Base-by-base conservation (phyloP, 106 monocot species). In the Vanilla planifolia region DNA sequence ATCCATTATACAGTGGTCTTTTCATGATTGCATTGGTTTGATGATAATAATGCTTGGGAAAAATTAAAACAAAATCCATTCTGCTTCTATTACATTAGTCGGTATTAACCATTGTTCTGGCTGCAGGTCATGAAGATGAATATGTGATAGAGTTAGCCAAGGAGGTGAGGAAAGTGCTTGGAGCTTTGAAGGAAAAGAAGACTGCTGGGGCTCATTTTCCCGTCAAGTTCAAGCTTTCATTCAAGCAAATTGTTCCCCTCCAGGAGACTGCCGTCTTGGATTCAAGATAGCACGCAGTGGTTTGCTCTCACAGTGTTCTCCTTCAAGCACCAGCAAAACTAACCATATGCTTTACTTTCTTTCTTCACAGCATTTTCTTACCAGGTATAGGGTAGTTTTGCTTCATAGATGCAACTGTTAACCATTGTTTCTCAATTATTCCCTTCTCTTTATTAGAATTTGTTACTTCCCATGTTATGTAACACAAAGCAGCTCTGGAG, bases 111-210 rank as follows among this genome's bases (percentile, higher is more conserved):
- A 15, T 45, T 16, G 5, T 45, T 45, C 17, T 13, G n/a, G 11
- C n/a, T 57, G 43, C 69, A 82, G 87, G 87, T 4, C 87, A 88
- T 67, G 59, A 78, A 62, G 87, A 88, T 35, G 79, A 73, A 32
- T 62, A 33, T 6, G 79, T 88, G 57, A 66, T 73, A 20, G 76
- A 79, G 60, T 70, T 88, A 19, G 75, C 82, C 20, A 67, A 73
- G 35, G 87, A 82, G 15, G 87, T 88, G 56, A 79, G 87, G 48
- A 78, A 73, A 53, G 79, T 88, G 29, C 65, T 88, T 9, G 57
- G 19, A 35, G 35, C 28, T 57, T 20, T 10, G 16, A 62, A 62
- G 8, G 61, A 52, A 8, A 61, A 16, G 39, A 61, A 20, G 61
- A 19, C 40, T 8, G 6, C 20, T 24, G 42, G 7, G 0, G 6